Base-by-base conservation (phyloP, 805 yeast species). In the Clavispora fructus region DNA sequence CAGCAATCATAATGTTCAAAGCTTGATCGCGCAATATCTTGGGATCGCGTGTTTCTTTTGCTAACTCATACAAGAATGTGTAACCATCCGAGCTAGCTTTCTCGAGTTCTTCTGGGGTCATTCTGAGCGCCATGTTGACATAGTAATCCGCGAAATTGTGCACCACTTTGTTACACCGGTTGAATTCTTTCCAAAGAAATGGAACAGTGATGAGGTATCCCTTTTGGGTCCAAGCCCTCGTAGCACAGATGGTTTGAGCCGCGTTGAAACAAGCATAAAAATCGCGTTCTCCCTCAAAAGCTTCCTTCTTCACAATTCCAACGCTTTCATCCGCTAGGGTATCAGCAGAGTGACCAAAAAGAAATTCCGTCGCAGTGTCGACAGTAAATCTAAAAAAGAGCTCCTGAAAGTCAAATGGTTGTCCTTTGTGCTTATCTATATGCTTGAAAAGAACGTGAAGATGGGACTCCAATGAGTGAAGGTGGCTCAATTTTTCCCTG, bases 401-500 rank as follows among this genome's bases (percentile, higher is more conserved):
- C 40, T 51, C 52, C 33, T 54, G 56, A 23, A 54, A 32, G 33
- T 54, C 47, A 39, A 54, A 48, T 2, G 44, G 38, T 19, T 35
- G 17, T 17, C 56, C 58, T 4, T 47, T 38, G 29, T 38, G 16
- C 29, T 35, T 35, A 10, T 28, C n/a, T 25, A 54, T 53, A 40
- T 62, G 67, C 44, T 59, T 54, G 26, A 58, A 61, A 31, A 67
- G 56, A 12, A 46, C 44, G 46, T 58, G 61, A 25, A 67, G 42
- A 45, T 63, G 72, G 8, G 60, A 60, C 52, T 68, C 73, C 43
- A 69, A 60, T 3, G 64, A 51, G 49, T 56, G 51, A 14, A 65
- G 65, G 50, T 67, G 72, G 28, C 64, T 65, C 33, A 69, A 58
- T 48, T 66, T 68, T 46, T 67, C 72, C 49, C 71, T 60, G 12